These are phyloP conservation scores for Phytophthora idaei DNA, from an alignment of 352 stramenopile species.

Conservation along the genomic window DNA sequence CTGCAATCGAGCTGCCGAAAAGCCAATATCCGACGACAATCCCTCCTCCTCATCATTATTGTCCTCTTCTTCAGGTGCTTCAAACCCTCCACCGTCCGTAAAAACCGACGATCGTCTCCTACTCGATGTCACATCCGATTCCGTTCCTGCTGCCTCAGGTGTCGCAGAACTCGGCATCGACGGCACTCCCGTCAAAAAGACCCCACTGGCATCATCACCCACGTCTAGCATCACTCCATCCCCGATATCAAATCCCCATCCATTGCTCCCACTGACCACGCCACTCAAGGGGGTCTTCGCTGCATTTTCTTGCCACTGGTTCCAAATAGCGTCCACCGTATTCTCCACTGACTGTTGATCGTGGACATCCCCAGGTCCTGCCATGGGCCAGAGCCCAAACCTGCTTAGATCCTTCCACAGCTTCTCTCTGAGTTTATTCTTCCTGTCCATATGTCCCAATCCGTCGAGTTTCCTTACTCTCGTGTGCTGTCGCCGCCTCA, in stretches of 20 bases:
- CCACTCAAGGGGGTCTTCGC: not conserved
- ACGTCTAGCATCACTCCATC: slow-evolving; percentile 14
- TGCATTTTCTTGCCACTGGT: slow-evolving; percentile 48
- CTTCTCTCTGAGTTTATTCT: slow-evolving; percentile 49
- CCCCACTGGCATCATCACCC: slow-evolving; percentile 7
- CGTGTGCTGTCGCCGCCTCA: slow-evolving; percentile 35
- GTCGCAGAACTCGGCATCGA: slow-evolving; percentile 14
- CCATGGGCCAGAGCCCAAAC: slow-evolving; percentile 63
- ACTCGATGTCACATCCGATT: not conserved
- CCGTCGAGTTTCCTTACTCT: slow-evolving; percentile 39
- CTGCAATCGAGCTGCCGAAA: slow-evolving; percentile 9
- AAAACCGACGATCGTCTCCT: slow-evolving; percentile 10
- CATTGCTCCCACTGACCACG: slow-evolving; percentile 2
- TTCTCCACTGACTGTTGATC: slow-evolving; percentile 43
- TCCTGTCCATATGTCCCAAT: slow-evolving; percentile 25
- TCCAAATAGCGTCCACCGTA: slow-evolving; percentile 64
- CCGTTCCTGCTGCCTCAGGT: not conserved
- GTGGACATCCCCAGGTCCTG: slow-evolving; percentile 19
- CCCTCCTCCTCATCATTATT: slow-evolving; percentile 32
- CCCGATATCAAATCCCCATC: not conserved
- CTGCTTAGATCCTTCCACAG: slow-evolving; percentile 61
- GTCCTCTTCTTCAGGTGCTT: slow-evolving; percentile 25
- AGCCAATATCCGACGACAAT: slow-evolving; percentile 8
- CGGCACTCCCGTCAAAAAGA: slow-evolving; percentile 42
- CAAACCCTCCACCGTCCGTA: slow-evolving; percentile 1